Percentiles rank a stretch among this genome's conserved stretches.
Conservation (phyloP, 2,329 filamentous ascomycete species). For the Penicillium olsonii region DNA sequence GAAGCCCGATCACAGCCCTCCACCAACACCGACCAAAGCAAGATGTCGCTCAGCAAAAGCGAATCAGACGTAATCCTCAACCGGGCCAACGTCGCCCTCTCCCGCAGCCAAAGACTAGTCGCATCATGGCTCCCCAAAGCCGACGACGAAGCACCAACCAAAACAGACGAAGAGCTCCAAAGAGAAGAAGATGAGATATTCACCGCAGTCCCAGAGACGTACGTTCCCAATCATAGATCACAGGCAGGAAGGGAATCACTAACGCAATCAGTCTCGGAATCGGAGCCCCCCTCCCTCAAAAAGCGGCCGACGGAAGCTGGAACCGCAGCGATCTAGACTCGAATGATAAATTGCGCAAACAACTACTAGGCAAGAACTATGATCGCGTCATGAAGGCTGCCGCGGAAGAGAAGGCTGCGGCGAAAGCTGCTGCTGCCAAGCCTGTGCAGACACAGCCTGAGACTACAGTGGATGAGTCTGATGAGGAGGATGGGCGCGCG, state of each 20-base stretch:
- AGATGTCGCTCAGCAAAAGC: slow-evolving; percentile 36
- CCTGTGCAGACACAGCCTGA: neutral
- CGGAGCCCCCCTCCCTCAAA: slow-evolving; percentile 48
- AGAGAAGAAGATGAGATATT: slow-evolving; percentile 58
- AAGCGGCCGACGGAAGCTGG: slow-evolving; percentile 42
- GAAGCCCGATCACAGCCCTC: neutral
- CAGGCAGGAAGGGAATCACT: too few species aligned
- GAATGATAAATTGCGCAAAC: slow-evolving; percentile 48
- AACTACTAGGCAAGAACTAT: slow-evolving; percentile 47
- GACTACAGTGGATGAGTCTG: slow-evolving; percentile 20
- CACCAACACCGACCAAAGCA: neutral
- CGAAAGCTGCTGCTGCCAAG: slow-evolving; percentile 18
- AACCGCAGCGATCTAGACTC: slow-evolving; percentile 43
- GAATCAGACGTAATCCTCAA: slow-evolving; percentile 60
- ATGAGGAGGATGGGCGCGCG: slow-evolving; percentile 47
- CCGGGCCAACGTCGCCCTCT: slow-evolving; percentile 54
- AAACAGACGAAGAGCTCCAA: slow-evolving; percentile 48
- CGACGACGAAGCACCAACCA: slow-evolving; percentile 42
- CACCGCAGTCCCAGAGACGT: slow-evolving; percentile 57
- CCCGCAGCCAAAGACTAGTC: slow-evolving; percentile 56
- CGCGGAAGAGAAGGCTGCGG: slow-evolving; percentile 8
- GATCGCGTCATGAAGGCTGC: slow-evolving; percentile 41
- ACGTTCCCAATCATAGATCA: too few species aligned
- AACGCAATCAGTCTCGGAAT: slow-evolving; percentile 45
- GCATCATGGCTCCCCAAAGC: slow-evolving; percentile 59